Conservation (phyloP, 306 rosid species). For the Sphenostylis stenocarpa region DNA sequence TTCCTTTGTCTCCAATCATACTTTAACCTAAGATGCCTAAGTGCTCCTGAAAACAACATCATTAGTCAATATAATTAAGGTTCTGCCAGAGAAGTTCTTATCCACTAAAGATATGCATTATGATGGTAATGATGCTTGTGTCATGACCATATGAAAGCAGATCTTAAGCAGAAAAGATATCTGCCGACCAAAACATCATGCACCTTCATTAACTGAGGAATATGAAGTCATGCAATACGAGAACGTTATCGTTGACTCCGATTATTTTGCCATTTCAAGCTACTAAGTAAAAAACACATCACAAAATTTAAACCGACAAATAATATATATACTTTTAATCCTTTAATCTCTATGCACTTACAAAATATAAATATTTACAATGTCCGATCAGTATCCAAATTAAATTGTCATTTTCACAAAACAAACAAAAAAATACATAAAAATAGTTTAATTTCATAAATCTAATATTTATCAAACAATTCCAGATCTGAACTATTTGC, state of each 20-base stretch:
- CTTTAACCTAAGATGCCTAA: slow-evolving; percentile 31
- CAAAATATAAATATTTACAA: too few species aligned
- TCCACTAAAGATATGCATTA: slow-evolving; percentile 29
- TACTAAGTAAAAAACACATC: neutral
- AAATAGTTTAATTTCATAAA: neutral
- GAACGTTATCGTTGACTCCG: neutral
- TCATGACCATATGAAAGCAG: slow-evolving; percentile 8
- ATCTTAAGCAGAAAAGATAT: neutral
- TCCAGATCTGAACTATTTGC: neutral
- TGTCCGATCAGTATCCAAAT: neutral
- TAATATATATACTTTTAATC: too few species aligned
- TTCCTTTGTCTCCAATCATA: neutral
- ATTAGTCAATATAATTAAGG: slow-evolving; percentile 32
- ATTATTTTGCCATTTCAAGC: neutral
- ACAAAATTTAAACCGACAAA: neutral
- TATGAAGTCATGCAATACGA: neutral
- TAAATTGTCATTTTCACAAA: neutral
- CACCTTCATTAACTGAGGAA: neutral
- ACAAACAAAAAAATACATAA: neutral
- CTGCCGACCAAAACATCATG: slow-evolving; percentile 6
- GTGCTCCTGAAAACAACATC: slow-evolving; percentile 30
- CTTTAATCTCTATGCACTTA: too few species aligned
- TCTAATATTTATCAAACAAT: neutral
- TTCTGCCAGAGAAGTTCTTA: slow-evolving; percentile 25
- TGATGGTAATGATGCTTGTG: slow-evolving; percentile 22